Conservation (phyloP, 768 basidiomycete genomes). For the Kondoa subrosea region DNA sequence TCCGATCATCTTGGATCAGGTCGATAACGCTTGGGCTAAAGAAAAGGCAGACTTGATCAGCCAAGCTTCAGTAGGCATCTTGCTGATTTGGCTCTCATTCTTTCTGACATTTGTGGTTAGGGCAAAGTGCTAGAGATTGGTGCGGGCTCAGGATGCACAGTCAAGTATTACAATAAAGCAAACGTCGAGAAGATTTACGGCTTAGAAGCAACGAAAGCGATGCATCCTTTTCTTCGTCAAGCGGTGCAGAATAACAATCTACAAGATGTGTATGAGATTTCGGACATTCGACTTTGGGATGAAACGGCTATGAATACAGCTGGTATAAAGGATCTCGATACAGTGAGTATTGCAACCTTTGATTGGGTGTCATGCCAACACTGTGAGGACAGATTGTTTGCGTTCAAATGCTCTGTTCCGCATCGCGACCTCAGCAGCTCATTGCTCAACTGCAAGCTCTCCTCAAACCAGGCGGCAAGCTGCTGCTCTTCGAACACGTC, state of each 20-base stretch:
- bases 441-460: background rate
- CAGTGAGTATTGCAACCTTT: background rate
- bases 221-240: background rate
- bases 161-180: slow-evolving; percentile 1
- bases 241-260: background rate
- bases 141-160: background rate
- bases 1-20: background rate
- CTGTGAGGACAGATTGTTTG: background rate
- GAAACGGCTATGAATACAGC: background rate
- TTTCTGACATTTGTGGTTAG: background rate
- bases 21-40: background rate
- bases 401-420: slow-evolving; percentile 6
- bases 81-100: background rate
- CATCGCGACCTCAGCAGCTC: background rate
- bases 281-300: background rate
- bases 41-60: background rate
- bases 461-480: slow-evolving; percentile 2
- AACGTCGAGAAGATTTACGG: slow-evolving; percentile 6
- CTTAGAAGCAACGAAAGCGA: background rate
- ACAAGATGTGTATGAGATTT: background rate
- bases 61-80: background rate
- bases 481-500: slow-evolving; percentile 8
- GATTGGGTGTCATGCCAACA: background rate
- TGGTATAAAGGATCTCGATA: background rate
- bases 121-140: slow-evolving; percentile 4